phyloP scores from a whole-genome alignment of 2,329 filamentous ascomycete genomes.

The Coccinonectria pachysandricola region DNA sequence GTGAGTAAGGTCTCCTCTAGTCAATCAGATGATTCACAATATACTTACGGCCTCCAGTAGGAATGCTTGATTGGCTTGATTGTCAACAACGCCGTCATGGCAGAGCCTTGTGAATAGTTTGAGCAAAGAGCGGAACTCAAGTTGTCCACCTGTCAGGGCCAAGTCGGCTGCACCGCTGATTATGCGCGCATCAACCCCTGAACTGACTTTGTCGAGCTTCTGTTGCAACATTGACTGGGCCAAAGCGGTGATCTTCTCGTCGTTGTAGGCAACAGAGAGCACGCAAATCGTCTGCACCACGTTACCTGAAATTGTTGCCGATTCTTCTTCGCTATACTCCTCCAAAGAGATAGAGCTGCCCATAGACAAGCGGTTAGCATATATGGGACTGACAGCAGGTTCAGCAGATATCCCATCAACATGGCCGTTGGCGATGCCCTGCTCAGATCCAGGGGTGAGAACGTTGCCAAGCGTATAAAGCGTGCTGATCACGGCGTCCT shows the following conservation, averaged over 20 bases:
- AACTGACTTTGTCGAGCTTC: constrained; percentile 79
- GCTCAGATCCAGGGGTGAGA: constrained; percentile 60
- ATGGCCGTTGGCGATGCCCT: constrained; percentile 41
- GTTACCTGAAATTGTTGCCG: constrained; percentile 65
- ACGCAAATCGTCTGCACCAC: constrained; percentile 92
- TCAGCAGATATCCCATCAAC: constrained; percentile 32
- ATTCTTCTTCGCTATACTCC: constrained; percentile 67
- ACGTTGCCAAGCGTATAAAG: constrained; percentile 96
- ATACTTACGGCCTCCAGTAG: constrained; percentile 60
- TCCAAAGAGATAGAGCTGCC: constrained; percentile 74
- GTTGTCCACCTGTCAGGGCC: constrained; percentile 63
- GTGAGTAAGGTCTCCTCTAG: constrained; percentile 12
- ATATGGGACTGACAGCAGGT: constrained; percentile 32
- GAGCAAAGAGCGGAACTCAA: constrained; percentile 77
- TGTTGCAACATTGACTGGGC: constrained; percentile 95
- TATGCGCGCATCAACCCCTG: constrained; percentile 72
- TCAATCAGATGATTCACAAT: background rate
- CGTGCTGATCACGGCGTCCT: constrained; percentile 89
- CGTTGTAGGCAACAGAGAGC: constrained; percentile 71
- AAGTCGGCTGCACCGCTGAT: constrained; percentile 72
- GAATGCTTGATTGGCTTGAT: constrained; percentile 54
- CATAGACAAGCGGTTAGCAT: constrained; percentile 46
- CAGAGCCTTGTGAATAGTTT: constrained; percentile 72
- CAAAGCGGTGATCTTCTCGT: constrained; percentile 86
- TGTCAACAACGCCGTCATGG: constrained; percentile 60